Percentiles rank a stretch among this genome's conserved stretches.
Conservation (phyloP, 208 protist species). For the Crithidia thermophila region DNA sequence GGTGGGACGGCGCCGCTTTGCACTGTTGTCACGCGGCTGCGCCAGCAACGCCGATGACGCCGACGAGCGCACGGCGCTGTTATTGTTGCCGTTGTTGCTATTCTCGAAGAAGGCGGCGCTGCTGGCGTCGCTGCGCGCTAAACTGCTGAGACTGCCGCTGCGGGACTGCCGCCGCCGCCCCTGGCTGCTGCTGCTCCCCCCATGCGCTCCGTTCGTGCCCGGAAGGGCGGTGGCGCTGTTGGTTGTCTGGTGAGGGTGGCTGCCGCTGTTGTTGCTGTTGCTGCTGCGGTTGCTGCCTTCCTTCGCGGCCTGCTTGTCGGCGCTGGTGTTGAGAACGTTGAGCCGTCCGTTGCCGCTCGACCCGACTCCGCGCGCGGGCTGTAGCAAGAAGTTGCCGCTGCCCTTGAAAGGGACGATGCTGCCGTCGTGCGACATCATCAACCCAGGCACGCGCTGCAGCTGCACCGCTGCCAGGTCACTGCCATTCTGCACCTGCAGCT, state of each 20-base stretch:
- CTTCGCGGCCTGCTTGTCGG: neutral
- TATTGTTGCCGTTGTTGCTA: neutral
- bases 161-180: constrained; percentile 1
- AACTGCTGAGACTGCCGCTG: neutral
- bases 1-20: constrained; percentile 30
- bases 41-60: constrained; percentile 5
- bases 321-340: neutral
- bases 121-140: neutral
- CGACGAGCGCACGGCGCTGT: constrained; percentile 3
- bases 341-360: neutral
- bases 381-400: constrained; percentile 1
- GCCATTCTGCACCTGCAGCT: neutral
- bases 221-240: neutral
- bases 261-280: neutral
- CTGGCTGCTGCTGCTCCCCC: constrained; percentile 1
- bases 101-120: neutral
- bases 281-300: neutral
- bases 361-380: constrained; percentile 4
- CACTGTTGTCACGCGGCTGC: constrained; percentile 20
- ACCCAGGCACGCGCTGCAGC: constrained; percentile 6
- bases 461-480: neutral
- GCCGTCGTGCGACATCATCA: constrained; percentile 13
- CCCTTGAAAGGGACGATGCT: neutral
- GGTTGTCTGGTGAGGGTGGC: neutral
- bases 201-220: neutral